A percentile compares a stretch with the other conserved stretches of the same genome.
Evolutionary conservation across 2,329 filamentous ascomycete genomes (phyloP).

Genomic region (Kalmusia sp.): DNA sequence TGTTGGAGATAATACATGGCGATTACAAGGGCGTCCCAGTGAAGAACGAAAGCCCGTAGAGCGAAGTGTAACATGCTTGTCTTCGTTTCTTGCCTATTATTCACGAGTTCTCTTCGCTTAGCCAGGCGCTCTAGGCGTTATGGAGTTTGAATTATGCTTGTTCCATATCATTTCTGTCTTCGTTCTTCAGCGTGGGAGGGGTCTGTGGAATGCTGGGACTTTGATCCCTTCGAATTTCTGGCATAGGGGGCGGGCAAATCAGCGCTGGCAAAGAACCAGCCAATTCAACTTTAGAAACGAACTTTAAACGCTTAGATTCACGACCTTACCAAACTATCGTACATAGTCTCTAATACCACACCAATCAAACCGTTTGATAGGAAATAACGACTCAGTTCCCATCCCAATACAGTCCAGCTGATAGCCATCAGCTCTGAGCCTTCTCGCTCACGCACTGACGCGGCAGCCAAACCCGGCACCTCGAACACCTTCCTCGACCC

Average conservation of each 20-base stretch:
- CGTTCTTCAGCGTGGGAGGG: constrained; percentile 13
- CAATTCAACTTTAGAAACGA: constrained; percentile 10
- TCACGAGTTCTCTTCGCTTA: constrained; percentile 17
- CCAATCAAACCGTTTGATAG: neutral
- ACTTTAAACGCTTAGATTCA: constrained; percentile 8
- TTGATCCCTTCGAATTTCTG: constrained; percentile 13
- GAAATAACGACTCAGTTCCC: neutral
- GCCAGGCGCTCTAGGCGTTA: constrained; percentile 20
- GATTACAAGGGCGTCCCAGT: constrained; percentile 39
- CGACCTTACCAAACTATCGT: neutral
- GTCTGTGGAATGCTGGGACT: constrained; percentile 11
- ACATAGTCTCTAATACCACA: constrained; percentile 1
- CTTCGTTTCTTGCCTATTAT: constrained; percentile 19
- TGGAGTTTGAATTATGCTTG: constrained; percentile 8
- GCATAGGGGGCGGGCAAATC: neutral
- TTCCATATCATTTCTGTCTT: neutral
- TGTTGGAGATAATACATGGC: constrained; percentile 48
- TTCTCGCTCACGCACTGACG: neutral
- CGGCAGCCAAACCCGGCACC: neutral
- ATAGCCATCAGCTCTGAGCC: neutral
- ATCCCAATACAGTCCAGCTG: neutral
- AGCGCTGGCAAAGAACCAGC: neutral
- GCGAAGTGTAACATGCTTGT: neutral
- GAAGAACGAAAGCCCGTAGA: constrained; percentile 30
- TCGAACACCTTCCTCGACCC: neutral